Evolutionary conservation across 2,329 filamentous ascomycete genomes (phyloP).

Genomic region (Scedosporium dehoogii): DNA sequence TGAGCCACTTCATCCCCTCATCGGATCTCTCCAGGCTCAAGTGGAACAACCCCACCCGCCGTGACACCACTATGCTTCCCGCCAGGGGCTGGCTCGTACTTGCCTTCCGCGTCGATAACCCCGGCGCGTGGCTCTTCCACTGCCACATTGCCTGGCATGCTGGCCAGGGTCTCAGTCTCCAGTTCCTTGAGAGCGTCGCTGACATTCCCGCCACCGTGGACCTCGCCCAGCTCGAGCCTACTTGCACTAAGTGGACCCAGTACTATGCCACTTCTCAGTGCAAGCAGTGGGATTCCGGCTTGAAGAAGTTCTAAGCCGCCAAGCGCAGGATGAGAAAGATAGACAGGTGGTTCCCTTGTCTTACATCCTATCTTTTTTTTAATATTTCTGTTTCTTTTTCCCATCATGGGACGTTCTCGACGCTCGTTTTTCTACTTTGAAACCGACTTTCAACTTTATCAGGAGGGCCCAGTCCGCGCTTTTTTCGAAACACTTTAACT

Average conservation of each 20-base stretch:
- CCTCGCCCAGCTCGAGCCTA: conserved; percentile 8
- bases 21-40: conserved; percentile 25
- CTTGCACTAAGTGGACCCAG: conserved; percentile 9
- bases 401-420: not conserved
- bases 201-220: conserved; percentile 10
- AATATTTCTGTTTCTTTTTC: conserved; percentile 1
- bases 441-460: not conserved
- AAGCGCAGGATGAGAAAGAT: not conserved
- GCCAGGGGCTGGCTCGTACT: conserved; percentile 35
- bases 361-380: conserved; percentile 7
- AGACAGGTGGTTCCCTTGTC: not conserved
- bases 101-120: conserved; percentile 38
- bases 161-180: conserved; percentile 39
- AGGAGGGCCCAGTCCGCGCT: not conserved
- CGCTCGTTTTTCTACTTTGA: not conserved
- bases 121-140: conserved; percentile 43
- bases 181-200: conserved; percentile 29
- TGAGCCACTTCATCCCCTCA: conserved; percentile 16
- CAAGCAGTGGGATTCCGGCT: conserved; percentile 12
- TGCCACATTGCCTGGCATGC: conserved; percentile 50
- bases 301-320: conserved; percentile 5
- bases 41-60: conserved; percentile 38
- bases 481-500: not conserved
- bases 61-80: conserved; percentile 40
- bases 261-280: conserved; percentile 10